These are phyloP conservation scores for Pythium vanterpoolii DNA, from an alignment of 352 stramenopile species.

Conservation along the genomic window DNA sequence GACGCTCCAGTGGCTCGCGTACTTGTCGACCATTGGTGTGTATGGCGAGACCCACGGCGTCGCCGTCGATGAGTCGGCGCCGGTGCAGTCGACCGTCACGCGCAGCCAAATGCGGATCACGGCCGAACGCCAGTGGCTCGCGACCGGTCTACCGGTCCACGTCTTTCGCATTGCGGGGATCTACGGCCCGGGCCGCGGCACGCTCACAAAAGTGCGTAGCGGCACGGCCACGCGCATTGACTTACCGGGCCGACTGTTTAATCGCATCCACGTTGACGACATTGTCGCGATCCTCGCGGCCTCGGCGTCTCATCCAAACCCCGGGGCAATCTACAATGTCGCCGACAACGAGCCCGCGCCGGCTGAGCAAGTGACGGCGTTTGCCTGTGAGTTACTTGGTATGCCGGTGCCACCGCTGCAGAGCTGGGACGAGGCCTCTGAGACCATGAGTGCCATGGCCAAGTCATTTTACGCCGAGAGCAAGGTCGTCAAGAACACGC, in stretches of 20 bases:
- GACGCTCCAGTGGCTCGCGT: conserved; percentile 83
- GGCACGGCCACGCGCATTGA: conserved; percentile 65
- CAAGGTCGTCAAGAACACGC: conserved; percentile 72
- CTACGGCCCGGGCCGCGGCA: conserved; percentile 85
- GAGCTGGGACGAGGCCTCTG: conserved; percentile 69
- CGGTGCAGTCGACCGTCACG: conserved; percentile 54
- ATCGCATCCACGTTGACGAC: conserved; percentile 90
- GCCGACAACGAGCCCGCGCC: conserved; percentile 87
- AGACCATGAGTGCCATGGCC: conserved; percentile 82
- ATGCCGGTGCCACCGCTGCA: conserved; percentile 44
- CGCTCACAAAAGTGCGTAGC: conserved; percentile 74
- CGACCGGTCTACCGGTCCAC: conserved; percentile 61
- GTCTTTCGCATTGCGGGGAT: conserved; percentile 91
- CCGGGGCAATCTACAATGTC: conserved; percentile 85
- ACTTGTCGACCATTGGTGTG: conserved; percentile 93
- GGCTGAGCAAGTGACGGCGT: conserved; percentile 72
- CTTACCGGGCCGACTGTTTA: conserved; percentile 77
- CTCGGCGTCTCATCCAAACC: conserved; percentile 57
- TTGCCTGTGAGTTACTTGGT: conserved; percentile 67
- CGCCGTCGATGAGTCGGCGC: conserved; percentile 80
- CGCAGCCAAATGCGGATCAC: conserved; percentile 75
- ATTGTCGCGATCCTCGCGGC: conserved; percentile 78
- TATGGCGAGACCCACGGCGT: conserved; percentile 88
- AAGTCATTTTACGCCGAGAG: conserved; percentile 86
- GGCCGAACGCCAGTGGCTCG: conserved; percentile 77